A percentile compares a stretch with the other conserved stretches of the same genome.
These are phyloP conservation scores for Nicotiana knightiana DNA, from an alignment of 257 asterid genomes.

Conservation along the genomic window DNA sequence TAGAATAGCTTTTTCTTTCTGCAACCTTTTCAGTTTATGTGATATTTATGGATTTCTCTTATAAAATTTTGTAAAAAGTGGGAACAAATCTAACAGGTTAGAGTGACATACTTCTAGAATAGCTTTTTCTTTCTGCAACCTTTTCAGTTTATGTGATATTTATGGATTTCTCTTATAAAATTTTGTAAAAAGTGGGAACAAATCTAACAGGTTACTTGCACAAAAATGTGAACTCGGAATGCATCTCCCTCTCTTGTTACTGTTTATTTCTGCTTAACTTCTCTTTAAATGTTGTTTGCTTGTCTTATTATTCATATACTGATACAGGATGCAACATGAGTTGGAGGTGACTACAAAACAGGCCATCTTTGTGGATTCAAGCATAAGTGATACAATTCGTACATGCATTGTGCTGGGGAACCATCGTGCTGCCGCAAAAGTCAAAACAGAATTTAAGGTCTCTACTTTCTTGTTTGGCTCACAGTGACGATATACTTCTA, in stretches of 20 bases:
- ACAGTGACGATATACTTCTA: background rate
- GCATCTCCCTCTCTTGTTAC: background rate
- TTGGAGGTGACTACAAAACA: conserved; percentile 79
- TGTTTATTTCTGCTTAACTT: background rate
- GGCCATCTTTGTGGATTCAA: conserved; percentile 90
- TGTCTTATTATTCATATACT: background rate
- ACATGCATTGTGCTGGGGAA: conserved; percentile 90
- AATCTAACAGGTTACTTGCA: background rate
- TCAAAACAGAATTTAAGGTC: conserved; percentile 86
- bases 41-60: background rate
- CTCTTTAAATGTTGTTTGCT: background rate
- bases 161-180: background rate
- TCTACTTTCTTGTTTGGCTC: conserved; percentile 11
- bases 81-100: background rate
- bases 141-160: background rate
- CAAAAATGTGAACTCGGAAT: background rate
- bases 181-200: background rate
- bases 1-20: background rate
- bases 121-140: background rate
- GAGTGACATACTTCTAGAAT: background rate
- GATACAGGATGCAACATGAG: conserved; percentile 76
- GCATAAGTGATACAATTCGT: conserved; percentile 93
- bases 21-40: background rate
- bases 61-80: background rate
- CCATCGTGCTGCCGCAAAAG: conserved; percentile 74